Evolutionary conservation across 2,329 filamentous ascomycete genomes (phyloP).

Genomic region (Neonectria coccinea): DNA sequence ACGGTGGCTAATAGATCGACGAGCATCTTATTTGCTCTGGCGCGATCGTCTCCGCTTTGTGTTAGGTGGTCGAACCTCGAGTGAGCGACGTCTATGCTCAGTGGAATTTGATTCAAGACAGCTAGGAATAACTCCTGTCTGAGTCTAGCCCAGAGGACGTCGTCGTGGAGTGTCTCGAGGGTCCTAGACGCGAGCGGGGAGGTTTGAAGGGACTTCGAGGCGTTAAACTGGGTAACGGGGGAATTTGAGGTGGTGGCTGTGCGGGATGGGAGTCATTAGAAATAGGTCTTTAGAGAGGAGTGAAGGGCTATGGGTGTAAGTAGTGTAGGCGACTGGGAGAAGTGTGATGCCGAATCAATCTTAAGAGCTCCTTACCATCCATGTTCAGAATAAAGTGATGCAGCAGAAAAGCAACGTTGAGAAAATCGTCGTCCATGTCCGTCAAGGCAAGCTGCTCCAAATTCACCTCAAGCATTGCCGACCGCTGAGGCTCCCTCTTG

Average conservation of each 20-base stretch:
- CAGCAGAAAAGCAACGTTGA: constrained; percentile 21
- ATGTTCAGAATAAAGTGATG: constrained; percentile 28
- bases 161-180: constrained; percentile 22
- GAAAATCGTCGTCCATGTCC: constrained; percentile 21
- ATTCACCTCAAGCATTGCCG: constrained; percentile 16
- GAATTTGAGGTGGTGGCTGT: constrained; percentile 15
- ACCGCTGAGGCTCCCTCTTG: constrained; percentile 8
- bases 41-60: constrained; percentile 31
- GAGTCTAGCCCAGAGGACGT: constrained; percentile 30
- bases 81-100: constrained; percentile 17
- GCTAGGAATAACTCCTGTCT: constrained; percentile 39
- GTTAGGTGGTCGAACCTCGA: constrained; percentile 12
- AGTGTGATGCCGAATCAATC: too few species aligned
- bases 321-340: too few species aligned
- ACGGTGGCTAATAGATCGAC: constrained; percentile 41
- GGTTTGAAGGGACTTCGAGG: background rate
- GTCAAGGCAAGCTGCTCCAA: constrained; percentile 23
- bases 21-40: constrained; percentile 41
- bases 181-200: constrained; percentile 2
- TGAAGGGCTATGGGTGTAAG: too few species aligned
- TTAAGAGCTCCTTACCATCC: constrained; percentile 16
- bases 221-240: constrained; percentile 5
- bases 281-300: background rate
- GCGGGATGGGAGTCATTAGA: background rate
- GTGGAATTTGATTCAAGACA: constrained; percentile 35